phyloP scores from a whole-genome alignment of 2,329 filamentous ascomycete genomes.

The Hypoxylon sp. region DNA sequence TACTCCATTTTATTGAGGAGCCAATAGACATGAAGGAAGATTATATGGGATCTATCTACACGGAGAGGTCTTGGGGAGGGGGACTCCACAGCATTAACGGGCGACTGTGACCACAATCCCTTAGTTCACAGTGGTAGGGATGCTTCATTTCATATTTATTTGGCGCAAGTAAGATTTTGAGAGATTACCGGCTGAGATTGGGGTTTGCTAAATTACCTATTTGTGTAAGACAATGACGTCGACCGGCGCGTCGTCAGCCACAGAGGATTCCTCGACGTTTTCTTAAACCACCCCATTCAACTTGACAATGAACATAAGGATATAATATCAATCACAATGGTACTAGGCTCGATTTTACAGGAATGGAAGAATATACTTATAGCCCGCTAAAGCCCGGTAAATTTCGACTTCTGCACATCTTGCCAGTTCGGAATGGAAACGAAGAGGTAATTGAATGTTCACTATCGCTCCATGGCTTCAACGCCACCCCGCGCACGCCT shows the following conservation, averaged over 20 bases:
- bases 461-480: conserved; percentile 2
- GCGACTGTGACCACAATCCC: neutral
- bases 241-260: neutral
- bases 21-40: neutral
- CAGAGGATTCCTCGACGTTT: neutral
- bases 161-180: neutral
- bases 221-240: neutral
- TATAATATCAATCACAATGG: neutral
- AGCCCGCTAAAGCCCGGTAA: neutral
- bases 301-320: neutral
- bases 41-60: too few species aligned
- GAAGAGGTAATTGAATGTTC: conserved; percentile 5
- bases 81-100: too few species aligned
- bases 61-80: too few species aligned
- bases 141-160: neutral
- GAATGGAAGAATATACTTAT: neutral
- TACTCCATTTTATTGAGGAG: neutral
- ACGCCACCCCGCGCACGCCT: neutral
- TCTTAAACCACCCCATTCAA: neutral
- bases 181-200: too few species aligned
- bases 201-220: neutral
- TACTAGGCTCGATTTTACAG: neutral
- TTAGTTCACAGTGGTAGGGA: neutral
- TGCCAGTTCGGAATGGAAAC: neutral
- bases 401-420: neutral